Evolutionary conservation across 225 moss, liverwort and hornwort species (phyloP).

Genomic region (Antitrichia curtipendula): DNA sequence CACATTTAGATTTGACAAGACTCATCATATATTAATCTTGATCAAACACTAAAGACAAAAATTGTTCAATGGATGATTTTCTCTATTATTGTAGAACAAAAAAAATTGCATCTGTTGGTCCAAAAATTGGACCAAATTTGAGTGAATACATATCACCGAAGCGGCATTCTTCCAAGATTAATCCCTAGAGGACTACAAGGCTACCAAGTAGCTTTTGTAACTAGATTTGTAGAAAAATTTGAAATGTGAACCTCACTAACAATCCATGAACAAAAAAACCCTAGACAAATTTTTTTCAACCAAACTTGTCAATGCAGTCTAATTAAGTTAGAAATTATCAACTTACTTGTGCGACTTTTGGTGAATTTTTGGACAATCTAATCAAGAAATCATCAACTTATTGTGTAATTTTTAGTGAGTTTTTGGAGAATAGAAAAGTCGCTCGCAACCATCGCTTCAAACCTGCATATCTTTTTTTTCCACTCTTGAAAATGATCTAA

Average conservation of each 20-base stretch:
- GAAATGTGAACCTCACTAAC: accelerated
- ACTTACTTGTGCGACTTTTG: too few species aligned
- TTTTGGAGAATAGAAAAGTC: not conserved
- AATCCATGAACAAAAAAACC: not conserved
- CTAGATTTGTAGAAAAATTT: too few species aligned
- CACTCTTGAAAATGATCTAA: not conserved
- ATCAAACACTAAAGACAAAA: not conserved
- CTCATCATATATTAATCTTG: accelerated
- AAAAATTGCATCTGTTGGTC: not conserved
- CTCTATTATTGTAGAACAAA: accelerated
- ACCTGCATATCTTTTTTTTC: not conserved
- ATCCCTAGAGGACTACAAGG: not conserved
- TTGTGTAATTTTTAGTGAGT: not conserved
- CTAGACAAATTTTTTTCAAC: not conserved
- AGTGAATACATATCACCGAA: accelerated
- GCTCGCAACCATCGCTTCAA: too few species aligned
- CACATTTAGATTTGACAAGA: not conserved
- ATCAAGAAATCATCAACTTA: too few species aligned
- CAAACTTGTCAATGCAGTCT: not conserved
- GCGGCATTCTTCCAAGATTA: accelerated
- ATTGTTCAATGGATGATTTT: not conserved
- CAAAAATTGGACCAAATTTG: not conserved
- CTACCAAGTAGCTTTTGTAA: not conserved
- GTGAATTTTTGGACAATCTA: not conserved
- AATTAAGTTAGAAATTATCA: too few species aligned